phyloP scores from a whole-genome alignment of 352 stramenopile genomes.

The Phytophthora europaea region DNA sequence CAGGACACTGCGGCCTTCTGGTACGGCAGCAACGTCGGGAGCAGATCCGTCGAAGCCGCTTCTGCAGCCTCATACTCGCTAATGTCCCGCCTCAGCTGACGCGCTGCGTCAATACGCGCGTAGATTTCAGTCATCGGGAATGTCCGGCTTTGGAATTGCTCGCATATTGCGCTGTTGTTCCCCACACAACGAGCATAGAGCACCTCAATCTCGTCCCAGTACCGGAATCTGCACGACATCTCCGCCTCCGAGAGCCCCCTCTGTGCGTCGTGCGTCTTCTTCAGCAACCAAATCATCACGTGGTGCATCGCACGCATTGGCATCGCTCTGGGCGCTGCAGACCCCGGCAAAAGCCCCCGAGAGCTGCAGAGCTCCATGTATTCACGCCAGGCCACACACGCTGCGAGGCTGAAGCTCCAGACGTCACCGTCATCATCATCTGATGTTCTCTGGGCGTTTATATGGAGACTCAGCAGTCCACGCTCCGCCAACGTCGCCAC shows the following conservation, averaged over 20 bases:
- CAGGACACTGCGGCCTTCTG: slow-evolving; percentile 97
- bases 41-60: slow-evolving; percentile 37
- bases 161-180: slow-evolving; percentile 3
- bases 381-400: slow-evolving; percentile 48
- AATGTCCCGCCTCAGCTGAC: slow-evolving; percentile 43
- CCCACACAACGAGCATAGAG: slow-evolving; percentile 49
- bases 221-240: slow-evolving; percentile 50
- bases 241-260: slow-evolving; percentile 1
- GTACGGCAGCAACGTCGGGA: slow-evolving; percentile 96
- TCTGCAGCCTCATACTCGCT: slow-evolving; percentile 18
- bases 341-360: slow-evolving; percentile 5
- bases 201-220: slow-evolving; percentile 64
- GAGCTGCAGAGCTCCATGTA: slow-evolving; percentile 35
- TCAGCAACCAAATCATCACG: slow-evolving; percentile 72
- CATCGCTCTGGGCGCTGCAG: slow-evolving; percentile 14
- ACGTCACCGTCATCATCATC: too few species aligned
- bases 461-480: slow-evolving; percentile 49
- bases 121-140: slow-evolving; percentile 77
- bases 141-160: slow-evolving; percentile 20
- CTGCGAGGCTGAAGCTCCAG: slow-evolving; percentile 37
- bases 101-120: slow-evolving; percentile 50
- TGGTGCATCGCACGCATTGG: slow-evolving; percentile 44
- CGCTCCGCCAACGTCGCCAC: slow-evolving; percentile 33
- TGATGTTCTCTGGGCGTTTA: slow-evolving; percentile 26
- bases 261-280: slow-evolving; percentile 25